Percentiles rank a stretch among this genome's conserved stretches.
Evolutionary conservation across 345 rosid species (phyloP).

Genomic region (Triadica sebifera): DNA sequence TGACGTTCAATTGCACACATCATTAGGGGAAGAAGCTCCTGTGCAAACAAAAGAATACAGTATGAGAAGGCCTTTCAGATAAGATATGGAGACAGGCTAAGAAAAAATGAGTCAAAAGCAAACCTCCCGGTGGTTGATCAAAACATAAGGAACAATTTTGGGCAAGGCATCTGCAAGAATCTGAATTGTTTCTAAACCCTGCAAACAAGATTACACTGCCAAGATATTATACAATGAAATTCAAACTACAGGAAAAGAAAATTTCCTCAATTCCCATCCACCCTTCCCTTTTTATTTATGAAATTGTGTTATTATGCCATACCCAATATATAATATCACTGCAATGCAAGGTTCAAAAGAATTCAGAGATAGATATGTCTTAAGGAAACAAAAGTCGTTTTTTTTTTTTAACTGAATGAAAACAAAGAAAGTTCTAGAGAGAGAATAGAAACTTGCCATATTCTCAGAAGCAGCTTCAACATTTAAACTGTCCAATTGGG

Average conservation of each 20-base stretch:
- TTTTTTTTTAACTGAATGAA: background rate
- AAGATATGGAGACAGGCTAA: constrained; percentile 5
- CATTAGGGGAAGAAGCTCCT: constrained; percentile 97
- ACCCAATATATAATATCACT: background rate
- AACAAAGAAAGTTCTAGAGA: constrained; percentile 15
- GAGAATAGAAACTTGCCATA: constrained; percentile 52
- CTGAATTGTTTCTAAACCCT: constrained; percentile 91
- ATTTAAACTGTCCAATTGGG: constrained; percentile 40
- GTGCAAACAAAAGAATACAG: constrained; percentile 18
- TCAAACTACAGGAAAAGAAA: background rate
- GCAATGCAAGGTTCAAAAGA: constrained; percentile 4
- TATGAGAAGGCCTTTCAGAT: constrained; percentile 13
- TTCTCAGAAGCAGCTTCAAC: constrained; percentile 48
- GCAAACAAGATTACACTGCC: constrained; percentile 28
- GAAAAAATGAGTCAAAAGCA: constrained; percentile 16
- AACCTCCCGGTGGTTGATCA: constrained; percentile 98
- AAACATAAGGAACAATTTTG: constrained; percentile 93
- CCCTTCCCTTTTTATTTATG: background rate
- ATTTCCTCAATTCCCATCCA: background rate
- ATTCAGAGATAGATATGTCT: background rate
- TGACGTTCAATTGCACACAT: constrained; percentile 99
- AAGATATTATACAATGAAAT: constrained; percentile 20
- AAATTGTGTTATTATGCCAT: background rate
- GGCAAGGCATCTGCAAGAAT: constrained; percentile 97
- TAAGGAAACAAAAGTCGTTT: background rate